Conservation (phyloP, 2,329 filamentous ascomycete genomes). For the Talaromyces verruculosus region DNA sequence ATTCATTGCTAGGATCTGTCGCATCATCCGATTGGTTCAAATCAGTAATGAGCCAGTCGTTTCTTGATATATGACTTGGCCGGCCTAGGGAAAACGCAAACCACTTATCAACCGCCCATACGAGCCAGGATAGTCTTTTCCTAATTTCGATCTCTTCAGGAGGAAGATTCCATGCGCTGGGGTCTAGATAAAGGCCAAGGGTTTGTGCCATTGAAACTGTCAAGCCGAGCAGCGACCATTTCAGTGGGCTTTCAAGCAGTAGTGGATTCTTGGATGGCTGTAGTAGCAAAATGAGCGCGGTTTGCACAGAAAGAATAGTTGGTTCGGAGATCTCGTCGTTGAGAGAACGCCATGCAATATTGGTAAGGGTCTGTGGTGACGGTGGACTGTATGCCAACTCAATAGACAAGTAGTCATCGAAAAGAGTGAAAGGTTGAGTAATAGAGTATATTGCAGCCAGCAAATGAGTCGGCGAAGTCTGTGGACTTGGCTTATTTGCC, state of each 20-base stretch:
- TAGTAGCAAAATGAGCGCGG: conserved; percentile 8
- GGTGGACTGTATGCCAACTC: conserved; percentile 12
- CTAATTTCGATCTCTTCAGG: conserved; percentile 13
- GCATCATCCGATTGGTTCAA: neutral
- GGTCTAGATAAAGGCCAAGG: conserved; percentile 12
- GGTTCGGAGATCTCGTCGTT: conserved; percentile 17
- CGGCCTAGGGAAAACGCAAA: conserved; percentile 11
- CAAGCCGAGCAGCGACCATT: conserved; percentile 9
- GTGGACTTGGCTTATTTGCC: conserved; percentile 10
- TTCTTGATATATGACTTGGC: conserved; percentile 16
- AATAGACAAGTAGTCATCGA: conserved; percentile 15
- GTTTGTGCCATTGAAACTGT: conserved; percentile 18
- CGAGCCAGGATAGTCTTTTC: conserved; percentile 1
- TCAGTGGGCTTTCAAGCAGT: conserved; percentile 15
- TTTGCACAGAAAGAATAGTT: conserved; percentile 10
- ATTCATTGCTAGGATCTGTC: neutral
- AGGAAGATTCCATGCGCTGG: conserved; percentile 10
- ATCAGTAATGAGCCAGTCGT: conserved; percentile 11
- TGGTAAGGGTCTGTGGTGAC: conserved; percentile 6
- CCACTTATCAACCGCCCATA: conserved; percentile 17
- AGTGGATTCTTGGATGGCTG: conserved; percentile 15
- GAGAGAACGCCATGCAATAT: conserved; percentile 16
- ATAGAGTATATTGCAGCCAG: conserved; percentile 17
- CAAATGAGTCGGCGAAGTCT: conserved; percentile 11
- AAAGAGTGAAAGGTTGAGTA: conserved; percentile 14